Base-by-base conservation (phyloP, 23 red algal genomes). In the Chondrus crispus region DNA sequence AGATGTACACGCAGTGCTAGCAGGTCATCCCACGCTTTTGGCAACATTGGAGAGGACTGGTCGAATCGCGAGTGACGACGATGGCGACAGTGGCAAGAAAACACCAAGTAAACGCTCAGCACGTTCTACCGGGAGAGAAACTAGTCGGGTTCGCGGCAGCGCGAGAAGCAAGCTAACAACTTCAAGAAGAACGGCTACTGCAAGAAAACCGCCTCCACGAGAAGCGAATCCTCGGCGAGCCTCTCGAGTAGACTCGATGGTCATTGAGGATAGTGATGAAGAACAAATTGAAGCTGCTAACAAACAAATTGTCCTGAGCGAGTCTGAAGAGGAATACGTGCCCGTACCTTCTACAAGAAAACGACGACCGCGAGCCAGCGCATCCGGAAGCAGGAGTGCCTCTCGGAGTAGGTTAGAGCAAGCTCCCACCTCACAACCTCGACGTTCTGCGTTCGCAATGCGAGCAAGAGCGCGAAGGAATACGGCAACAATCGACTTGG, bases 341-440 rank as follows among this genome's bases (percentile, higher is more conserved):
- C 87, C 87, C 14, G 7, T 76, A 29, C 41, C 87, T 33, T 90
- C 87, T 11, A 79, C 69, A 37, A 42, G 87, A 19, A 90, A 90
- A 38, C 68, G 87, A 45, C 68, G 72, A 10, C 51, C 87, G 1
- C 19, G 49, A 13, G 87, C 87, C 18, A 68, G 41, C 11, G 71
- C 37, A 5, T 75, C 64, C 19, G 72, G 29, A 44, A 58, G 28
- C 47, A 69, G 87, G 19, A 46, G 62, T 16, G 78, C 87, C 4
- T 53, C 52, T 28, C 87, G 87, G 48, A 38, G 37, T 4, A 75
- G 74, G 73, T 49, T 53, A 35, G 87, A 90, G 41, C 62, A 68
- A 76, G 44, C 68, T 18, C 51, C 87, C 3, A 63, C 87, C 14
- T 3, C 37, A 2, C 44, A 51, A 16, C 52, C 51, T 58, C 48